These are phyloP conservation scores for Penicillium paradoxum DNA, from an alignment of 495 filamentous ascomycete genomes.

Conservation along the genomic window DNA sequence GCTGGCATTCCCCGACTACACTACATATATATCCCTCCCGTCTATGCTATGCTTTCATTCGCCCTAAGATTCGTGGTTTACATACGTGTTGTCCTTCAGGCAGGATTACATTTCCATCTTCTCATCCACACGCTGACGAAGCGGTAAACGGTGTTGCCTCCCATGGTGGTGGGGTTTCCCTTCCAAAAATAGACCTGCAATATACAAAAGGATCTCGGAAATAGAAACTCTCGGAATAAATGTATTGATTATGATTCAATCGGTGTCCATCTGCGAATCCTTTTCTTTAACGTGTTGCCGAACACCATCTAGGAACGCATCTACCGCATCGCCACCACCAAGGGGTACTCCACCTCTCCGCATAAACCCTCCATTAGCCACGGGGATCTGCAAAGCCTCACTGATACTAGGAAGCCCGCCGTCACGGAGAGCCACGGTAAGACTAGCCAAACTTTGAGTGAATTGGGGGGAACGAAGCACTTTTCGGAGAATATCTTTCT, in stretches of 20 bases:
- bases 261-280: constrained; percentile 45
- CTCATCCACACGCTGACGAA: constrained; percentile 11
- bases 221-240: neutral
- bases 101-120: neutral
- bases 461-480: constrained; percentile 92
- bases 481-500: constrained; percentile 72
- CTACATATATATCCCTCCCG: neutral
- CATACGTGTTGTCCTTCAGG: neutral
- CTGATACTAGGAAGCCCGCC: constrained; percentile 88
- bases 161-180: constrained; percentile 8
- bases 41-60: neutral
- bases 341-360: constrained; percentile 66
- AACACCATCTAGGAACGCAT: constrained; percentile 84
- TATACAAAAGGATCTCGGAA: neutral
- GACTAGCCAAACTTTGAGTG: constrained; percentile 72
- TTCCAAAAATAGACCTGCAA: constrained; percentile 25
- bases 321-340: constrained; percentile 84
- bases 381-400: constrained; percentile 72
- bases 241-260: constrained; percentile 23
- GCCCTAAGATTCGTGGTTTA: neutral
- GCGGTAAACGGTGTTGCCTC: constrained; percentile 18
- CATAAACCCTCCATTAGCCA: constrained; percentile 78
- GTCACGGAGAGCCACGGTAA: constrained; percentile 84
- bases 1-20: neutral
- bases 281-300: constrained; percentile 62